phyloP scores from a whole-genome alignment of 495 filamentous ascomycete species.

The Trichoderma gamsii region DNA sequence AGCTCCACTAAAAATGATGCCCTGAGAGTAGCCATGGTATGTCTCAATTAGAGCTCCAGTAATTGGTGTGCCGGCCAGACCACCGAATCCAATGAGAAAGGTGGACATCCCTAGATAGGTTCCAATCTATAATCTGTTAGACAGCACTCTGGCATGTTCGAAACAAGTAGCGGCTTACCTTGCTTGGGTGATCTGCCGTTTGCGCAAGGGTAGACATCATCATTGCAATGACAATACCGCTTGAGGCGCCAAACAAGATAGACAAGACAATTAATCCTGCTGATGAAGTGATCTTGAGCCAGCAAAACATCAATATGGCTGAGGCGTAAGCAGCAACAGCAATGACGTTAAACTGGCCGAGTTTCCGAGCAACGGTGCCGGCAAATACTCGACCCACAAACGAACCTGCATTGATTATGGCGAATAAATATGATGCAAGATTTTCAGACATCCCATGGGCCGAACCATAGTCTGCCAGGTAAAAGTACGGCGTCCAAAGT shows the following conservation, averaged over 20 bases:
- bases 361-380: constrained; percentile 47
- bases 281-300: constrained; percentile 31
- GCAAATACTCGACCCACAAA: constrained; percentile 53
- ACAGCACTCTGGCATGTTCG: neutral
- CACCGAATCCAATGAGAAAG: constrained; percentile 7
- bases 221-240: neutral
- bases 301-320: constrained; percentile 40
- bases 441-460: constrained; percentile 37
- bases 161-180: neutral
- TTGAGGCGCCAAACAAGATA: constrained; percentile 16
- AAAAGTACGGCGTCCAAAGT: constrained; percentile 53
- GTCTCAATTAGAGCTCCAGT: neutral
- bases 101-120: constrained; percentile 3
- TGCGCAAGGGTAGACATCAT: neutral
- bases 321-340: constrained; percentile 27
- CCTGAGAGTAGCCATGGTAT: neutral
- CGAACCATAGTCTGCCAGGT: constrained; percentile 48
- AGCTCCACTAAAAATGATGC: neutral
- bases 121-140: neutral
- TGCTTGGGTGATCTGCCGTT: constrained; percentile 2
- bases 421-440: constrained; percentile 42
- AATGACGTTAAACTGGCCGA: constrained; percentile 48
- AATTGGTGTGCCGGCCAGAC: neutral
- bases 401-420: constrained; percentile 49
- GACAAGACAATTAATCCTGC: constrained; percentile 36